phyloP scores from a whole-genome alignment of 805 yeast species.

The Ogataea philodendri region DNA sequence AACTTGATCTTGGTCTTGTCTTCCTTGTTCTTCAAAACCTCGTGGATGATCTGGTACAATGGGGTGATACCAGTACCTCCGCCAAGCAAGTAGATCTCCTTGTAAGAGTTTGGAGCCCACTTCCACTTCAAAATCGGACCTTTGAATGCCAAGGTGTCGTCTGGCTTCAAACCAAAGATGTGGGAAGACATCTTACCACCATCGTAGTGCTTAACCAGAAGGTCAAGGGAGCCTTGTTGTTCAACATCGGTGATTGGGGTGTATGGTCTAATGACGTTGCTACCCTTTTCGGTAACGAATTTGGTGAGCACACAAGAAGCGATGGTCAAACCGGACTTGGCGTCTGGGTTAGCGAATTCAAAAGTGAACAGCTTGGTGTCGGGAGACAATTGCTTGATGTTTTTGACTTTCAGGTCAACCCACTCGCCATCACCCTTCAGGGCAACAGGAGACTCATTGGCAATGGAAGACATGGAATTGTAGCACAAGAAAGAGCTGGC shows the following conservation, averaged over 20 bases:
- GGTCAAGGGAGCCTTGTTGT: conserved; percentile 69
- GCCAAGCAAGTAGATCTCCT: conserved; percentile 78
- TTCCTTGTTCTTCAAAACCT: conserved; percentile 70
- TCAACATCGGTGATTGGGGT: conserved; percentile 80
- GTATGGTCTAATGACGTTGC: conserved; percentile 80
- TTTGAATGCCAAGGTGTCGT: conserved; percentile 85
- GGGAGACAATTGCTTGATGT: conserved; percentile 48
- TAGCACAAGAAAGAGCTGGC: conserved; percentile 39
- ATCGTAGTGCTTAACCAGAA: conserved; percentile 81
- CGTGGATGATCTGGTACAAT: conserved; percentile 79
- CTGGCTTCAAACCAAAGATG: conserved; percentile 63
- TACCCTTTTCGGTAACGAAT: conserved; percentile 79
- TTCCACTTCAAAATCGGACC: conserved; percentile 93
- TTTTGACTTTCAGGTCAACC: conserved; percentile 62
- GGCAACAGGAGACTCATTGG: conserved; percentile 39
- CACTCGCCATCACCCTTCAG: conserved; percentile 66
- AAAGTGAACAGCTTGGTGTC: conserved; percentile 72
- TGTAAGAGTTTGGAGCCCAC: conserved; percentile 83
- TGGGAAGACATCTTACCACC: conserved; percentile 88
- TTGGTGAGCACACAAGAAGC: conserved; percentile 84
- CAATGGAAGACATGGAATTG: conserved; percentile 35
- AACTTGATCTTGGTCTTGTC: conserved; percentile 89
- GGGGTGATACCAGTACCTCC: conserved; percentile 99
- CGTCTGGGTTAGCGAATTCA: conserved; percentile 63
- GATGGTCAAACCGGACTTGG: conserved; percentile 69